Evolutionary conservation across 2,329 filamentous ascomycete genomes (phyloP), one percentile per base, ranked within the genome.

Genomic region (Colletotrichum sublineola): DNA sequence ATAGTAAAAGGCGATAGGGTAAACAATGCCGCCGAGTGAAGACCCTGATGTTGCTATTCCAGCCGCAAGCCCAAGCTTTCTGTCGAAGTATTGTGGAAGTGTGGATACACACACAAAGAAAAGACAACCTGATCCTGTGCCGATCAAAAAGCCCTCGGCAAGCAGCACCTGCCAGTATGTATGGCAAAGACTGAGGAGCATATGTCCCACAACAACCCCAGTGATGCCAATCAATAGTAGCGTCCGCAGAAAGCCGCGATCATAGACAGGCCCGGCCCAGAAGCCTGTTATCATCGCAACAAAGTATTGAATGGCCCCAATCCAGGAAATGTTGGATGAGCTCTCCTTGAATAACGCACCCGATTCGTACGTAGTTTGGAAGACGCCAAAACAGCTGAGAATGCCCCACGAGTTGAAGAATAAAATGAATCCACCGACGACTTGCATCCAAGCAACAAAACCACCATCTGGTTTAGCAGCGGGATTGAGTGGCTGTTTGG

Each of bases 381-480:
- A 91, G 2, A 87, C 84, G 8, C 86, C 86, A 68, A 88, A 90
- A 8, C 85, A 75, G 69, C 77, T 81, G 44, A 81, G 67, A 3
- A 83, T 75, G 1, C 82, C 81, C 84, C 89, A 91, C 1, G 88
- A 88, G 74, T 86, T 89, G 77, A 90, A 87, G 75, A 88, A 87
- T 57, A 89, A 82, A 60, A 87, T 79, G 75, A 88, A 88, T 2
- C 81, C 84, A 14, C 88, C 81, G 2, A 84, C 81, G 4, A 87
- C 87, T 75, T 90, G 88, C 0, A 83, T 79, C 88, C 88, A 90
- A n/a, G 88, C 88, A 42, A 81, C 77, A 38, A 85, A 76, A 1
- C 88, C 88, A 9, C 88, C 88, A 67, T 90, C 52, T 78, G 11
- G 81, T 20, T 55, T 55, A 24, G 52, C 52, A 33, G 52, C 29